Conservation (phyloP, 2,329 filamentous ascomycete species). For the Diatrype stigma region DNA sequence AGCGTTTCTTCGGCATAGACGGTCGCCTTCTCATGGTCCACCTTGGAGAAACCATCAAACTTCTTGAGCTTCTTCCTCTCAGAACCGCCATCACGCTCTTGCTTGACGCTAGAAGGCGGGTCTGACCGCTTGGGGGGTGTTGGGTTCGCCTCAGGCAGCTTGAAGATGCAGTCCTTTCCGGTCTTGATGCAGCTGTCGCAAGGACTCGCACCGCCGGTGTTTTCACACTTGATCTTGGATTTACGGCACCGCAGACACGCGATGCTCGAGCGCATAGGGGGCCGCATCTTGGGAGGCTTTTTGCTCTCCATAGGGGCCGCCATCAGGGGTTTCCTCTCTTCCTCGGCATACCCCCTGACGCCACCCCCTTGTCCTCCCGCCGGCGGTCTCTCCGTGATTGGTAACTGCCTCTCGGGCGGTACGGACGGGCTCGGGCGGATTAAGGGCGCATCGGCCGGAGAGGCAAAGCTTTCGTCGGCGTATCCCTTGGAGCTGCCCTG, state of each 20-base stretch:
- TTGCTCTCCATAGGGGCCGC: slow-evolving; percentile 33
- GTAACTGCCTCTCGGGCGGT: slow-evolving; percentile 21
- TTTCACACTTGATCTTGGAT: slow-evolving; percentile 86
- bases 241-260: slow-evolving; percentile 72
- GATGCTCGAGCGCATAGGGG: slow-evolving; percentile 71
- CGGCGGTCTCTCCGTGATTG: slow-evolving; percentile 20
- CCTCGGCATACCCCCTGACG: slow-evolving; percentile 20
- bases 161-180: slow-evolving; percentile 60
- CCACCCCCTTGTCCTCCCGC: slow-evolving; percentile 17
- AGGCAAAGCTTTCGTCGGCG: slow-evolving; percentile 31
- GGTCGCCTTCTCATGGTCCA: slow-evolving; percentile 32
- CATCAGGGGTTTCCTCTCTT: slow-evolving; percentile 31
- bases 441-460: slow-evolving; percentile 21
- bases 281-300: slow-evolving; percentile 40
- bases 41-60: slow-evolving; percentile 38
- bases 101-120: slow-evolving; percentile 30
- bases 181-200: slow-evolving; percentile 73
- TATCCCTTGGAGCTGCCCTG: slow-evolving; percentile 33
- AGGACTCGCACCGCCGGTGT: slow-evolving; percentile 64
- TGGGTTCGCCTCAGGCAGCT: slow-evolving; percentile 56
- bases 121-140: slow-evolving; percentile 40
- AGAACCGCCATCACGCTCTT: slow-evolving; percentile 38
- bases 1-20: slow-evolving; percentile 55
- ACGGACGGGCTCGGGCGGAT: slow-evolving; percentile 22
- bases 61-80: slow-evolving; percentile 47